Base-by-base conservation (phyloP, 306 rosid genomes). In the Chamaecrista fasciculata region DNA sequence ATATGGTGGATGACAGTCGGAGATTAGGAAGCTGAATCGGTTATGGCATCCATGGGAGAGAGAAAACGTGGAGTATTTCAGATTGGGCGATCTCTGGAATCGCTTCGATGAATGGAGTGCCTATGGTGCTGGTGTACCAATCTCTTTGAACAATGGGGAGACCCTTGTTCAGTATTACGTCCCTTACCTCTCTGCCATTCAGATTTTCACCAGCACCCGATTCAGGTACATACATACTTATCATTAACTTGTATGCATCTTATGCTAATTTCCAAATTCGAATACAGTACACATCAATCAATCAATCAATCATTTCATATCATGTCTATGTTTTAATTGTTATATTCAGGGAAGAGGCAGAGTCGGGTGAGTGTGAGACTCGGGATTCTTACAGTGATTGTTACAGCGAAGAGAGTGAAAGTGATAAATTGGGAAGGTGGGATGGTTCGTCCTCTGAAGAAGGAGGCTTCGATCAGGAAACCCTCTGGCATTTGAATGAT, bases 161-260 rank as follows among this genome's bases (percentile, higher is more conserved):
- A 85, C 87, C 8, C 91, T 95, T 52, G 90, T 87, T 28, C 99
- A 95, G 76, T 95, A 89, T 78, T 95, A 91, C 66, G 99, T 91
- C 3, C 99, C 99, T 61, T 95, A 95, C 72, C 99, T 95, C 78
- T 95, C 99, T 25, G 99, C 89, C 21, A 87, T 95, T 67, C 97
- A 95, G 79, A 87, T 91, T 42, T 91, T 80, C 87, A 91, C 96
- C 15, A 83, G 96, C 89, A 82, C 81, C 52, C 60, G 51, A 80
- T 75, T 84, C 81, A 84, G 99, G 99, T 94, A 78, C 34, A 5
- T 25, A 29, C 11, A 10, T 51, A 4, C 33, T 0, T 33, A 2
- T 33, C n/a, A n/a, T n/a, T n/a, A n/a, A n/a, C n/a, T n/a, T n/a
- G n/a, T n/a, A n/a, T n/a, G n/a, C n/a, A n/a, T n/a, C n/a, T n/a